Evolutionary conservation across 2,329 filamentous ascomycete species (phyloP), one percentile per base, ranked within the genome.

Genomic region (Pseudonectria buxi): DNA sequence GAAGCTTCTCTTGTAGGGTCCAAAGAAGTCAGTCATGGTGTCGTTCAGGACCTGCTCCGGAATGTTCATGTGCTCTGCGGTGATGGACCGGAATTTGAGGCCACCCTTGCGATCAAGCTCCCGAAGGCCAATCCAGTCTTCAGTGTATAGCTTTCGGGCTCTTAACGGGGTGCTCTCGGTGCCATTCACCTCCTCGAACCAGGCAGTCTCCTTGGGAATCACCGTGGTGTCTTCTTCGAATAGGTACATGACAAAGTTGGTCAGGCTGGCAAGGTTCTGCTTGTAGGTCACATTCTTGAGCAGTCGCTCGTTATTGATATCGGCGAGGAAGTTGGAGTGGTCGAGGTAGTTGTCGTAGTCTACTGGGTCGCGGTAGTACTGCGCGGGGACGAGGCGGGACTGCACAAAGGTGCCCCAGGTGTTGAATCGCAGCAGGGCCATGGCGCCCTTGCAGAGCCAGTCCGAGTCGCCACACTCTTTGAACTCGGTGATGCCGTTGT

Each of bases 61-160:
- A 43, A 96, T 65, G 43, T 80, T 65, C 88, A 98, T 96, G 65
- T 98, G 92, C 15, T 76, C 75, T 1, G 90, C 92, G 4, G 79
- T 70, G 1, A 79, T 73, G 3, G 70, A 79, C 57, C 78, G 70
- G 62, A 95, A 95, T 37, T 81, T 73, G 50, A 98, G 64, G 1
- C 76, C 85, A 3, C 83, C 86, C 65, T 83, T 83, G 58, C 81
- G 66, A 63, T 95, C 89, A 53, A 98, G 65, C 50, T 67, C 64
- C 58, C 76, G 84, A 58, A 98, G 66, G 1, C 92, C 92, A 18
- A 98, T 66, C 92, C 92, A 98, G 65, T 98, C 90, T 63, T 96
- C 83, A 48, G 74, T 76, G 61, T 95, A 98, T 2, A 96, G 68
- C 18, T 62, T 59, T 39, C 86, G 71, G 34, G 88, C 74, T 46